Base-by-base conservation (phyloP, 179 eudicot genomes). In the Corrigiola litoralis region DNA sequence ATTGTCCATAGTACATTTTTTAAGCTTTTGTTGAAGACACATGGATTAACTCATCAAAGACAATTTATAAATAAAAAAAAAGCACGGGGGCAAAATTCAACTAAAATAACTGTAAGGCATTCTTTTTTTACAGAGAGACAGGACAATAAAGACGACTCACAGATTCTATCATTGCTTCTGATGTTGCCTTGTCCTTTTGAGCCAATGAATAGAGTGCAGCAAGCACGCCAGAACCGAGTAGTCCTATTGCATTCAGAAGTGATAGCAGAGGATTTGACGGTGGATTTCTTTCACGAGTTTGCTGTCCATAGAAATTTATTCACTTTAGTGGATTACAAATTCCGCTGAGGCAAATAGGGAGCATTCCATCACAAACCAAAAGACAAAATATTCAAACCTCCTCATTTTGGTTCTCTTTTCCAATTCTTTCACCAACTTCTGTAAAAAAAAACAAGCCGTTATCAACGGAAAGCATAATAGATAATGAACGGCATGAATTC, bases 121-220 rank as follows among this genome's bases (percentile, higher is more conserved):
- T 23, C 12, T 37, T 48, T 47, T 31, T 38, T 42, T 45, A 52
- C 64, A 44, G 42, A 52, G 24, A 57, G n/a, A 57, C 65, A 9
- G 55, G 23, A 61, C n/a, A 63, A 14, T 16, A 33, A 37, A 54
- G 37, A 59, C 50, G 52, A 23, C 89, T 79, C 86, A 94, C 99
- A 61, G 81, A 86, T 79, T 85, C 87, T 46, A 88, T 74, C 32
- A 67, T 79, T 47, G 80, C 85, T 64, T 85, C 88, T 40, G 74
- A 55, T 58, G 78, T 45, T n/a, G 63, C 76, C 71, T 85, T 91
- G 61, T 91, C 97, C 73, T 95, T 86, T 63, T 46, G 80, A 62
- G 90, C 79, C 69, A 77, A 61, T 40, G 88, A 91, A 70, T 80
- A 95, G 27, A 95, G 72, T 23, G 96, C 95, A 78, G 88, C 95